Evolutionary conservation across 1,284 basidiomycete genomes (phyloP), one percentile per base, ranked within the genome.

Genomic region (Nidula niveotomentosa): DNA sequence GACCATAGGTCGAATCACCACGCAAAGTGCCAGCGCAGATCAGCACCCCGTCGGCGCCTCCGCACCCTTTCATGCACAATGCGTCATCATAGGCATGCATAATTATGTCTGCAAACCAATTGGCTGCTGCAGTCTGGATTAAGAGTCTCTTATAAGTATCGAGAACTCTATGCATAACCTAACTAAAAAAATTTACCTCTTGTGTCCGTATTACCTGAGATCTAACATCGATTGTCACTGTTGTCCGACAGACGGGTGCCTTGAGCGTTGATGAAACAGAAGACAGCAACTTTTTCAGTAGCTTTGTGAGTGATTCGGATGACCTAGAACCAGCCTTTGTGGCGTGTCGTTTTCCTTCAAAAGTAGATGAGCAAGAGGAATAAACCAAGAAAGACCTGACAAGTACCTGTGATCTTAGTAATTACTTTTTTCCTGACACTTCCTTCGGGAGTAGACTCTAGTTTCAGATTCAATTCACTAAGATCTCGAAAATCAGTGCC

Each of bases 401-500:
- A 47, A 49, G 39, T 58, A 85, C 90, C 92, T 55, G 71, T 80
- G 39, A 96, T 76, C 7, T 72, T 66, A 43, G 75, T 81, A 60
- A 97, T 87, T 2, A 89, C 74, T 57, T 86, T 86, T 50, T 71
- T 78, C 56, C 94, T 81, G 1, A 92, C 71, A 58, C 85, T 87
- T 1, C 85, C 85, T 36, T 75, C 68, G 0, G 86, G 81, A 1
- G 86, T 80, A 49, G 84, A 75, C 36, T 77, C 75, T 2, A 96
- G 73, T 54, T 85, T 82, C 15, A 96, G 71, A 0, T 70, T 75
- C 44, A 94, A 75, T 57, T 91, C 88, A 50, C 91, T 92, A 30
- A 96, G 73, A 59, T 96, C 93, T 36, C 91, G 83, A 69, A 97
- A 97, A 71, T 97, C 94, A 5, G 90, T 93, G 5, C 94, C 94